phyloP scores from a whole-genome alignment of 306 rosid species.

The Cajanus cajan region DNA sequence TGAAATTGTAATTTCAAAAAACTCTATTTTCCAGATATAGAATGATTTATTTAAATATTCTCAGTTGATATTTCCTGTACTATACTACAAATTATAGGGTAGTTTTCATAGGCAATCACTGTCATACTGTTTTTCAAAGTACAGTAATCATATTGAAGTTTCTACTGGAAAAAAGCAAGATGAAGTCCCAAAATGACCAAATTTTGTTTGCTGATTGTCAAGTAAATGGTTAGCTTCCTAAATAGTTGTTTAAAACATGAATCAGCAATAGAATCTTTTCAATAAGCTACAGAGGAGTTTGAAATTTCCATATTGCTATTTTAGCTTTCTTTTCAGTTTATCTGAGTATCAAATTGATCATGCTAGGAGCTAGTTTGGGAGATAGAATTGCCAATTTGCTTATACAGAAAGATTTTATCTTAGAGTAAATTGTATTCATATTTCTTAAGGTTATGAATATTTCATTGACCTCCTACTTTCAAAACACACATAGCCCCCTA shows the following conservation, averaged over 20 bases:
- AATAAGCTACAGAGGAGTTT: not conserved
- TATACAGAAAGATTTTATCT: not conserved
- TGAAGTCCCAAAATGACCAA: not conserved
- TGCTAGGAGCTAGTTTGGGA: slow-evolving; percentile 6
- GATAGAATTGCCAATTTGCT: not conserved
- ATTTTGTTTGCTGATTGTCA: not conserved
- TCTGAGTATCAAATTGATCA: not conserved
- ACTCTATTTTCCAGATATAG: not conserved
- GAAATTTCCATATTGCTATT: not conserved
- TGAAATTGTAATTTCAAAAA: not conserved
- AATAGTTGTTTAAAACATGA: not conserved
- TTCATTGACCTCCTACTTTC: slow-evolving; percentile 6
- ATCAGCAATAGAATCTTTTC: not conserved
- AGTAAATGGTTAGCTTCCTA: not conserved
- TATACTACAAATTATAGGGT: not conserved
- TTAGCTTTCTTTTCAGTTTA: not conserved
- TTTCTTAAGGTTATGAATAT: slow-evolving; percentile 14
- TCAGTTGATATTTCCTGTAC: not conserved
- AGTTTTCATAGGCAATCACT: not conserved
- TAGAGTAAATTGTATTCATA: slow-evolving; percentile 3
- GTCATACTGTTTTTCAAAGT: not conserved
- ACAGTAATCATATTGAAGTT: slow-evolving; percentile 10
- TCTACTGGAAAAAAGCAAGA: slow-evolving; percentile 2
- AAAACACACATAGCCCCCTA: not conserved
- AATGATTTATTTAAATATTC: not conserved